Evolutionary conservation across 192 early-diverging fungal species (phyloP), one percentile per base, ranked within the genome.

Genomic region (Umbelopsis vinacea): DNA sequence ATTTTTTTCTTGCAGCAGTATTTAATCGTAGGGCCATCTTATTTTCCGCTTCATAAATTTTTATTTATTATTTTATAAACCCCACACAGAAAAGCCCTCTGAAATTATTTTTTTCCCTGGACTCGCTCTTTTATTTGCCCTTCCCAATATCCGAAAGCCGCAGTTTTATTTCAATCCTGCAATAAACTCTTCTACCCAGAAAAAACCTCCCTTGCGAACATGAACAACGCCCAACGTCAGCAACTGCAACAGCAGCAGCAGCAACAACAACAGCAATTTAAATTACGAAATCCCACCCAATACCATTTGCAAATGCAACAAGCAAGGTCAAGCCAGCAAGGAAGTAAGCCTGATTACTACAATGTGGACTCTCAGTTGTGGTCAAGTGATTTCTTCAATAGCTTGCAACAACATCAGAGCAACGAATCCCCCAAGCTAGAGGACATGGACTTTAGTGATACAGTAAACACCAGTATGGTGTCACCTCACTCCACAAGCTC

Each of bases 201-300:
- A 43, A 43, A 43, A 43, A 11, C 40, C 8, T 12, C 19, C 48
- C n/a, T 19, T 50, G 5, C 9, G 17, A 63, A 63, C 2, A 63
- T 63, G 57, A 29, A 63, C 35, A 63, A 35, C 12, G 33, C 57
- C 14, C 29, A 37, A 11, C 57, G 57, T 63, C 57, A 63, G 26
- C 57, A 63, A 46, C 66, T 46, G 23, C 45, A 40, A 43, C 66
- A 67, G n/a, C 38, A 45, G 48, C 66, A 68, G 12, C 43, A 46
- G 22, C 66, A 67, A 45, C 38, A 45, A 19, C 66, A 68, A 5
- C 43, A 46, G 19, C 46, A 46, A 24, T 50, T 71, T 12, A 76
- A 76, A 60, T 50, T 76, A 70, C 53, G 68, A 29, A 66, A 76
- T 24, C 75, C 75, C 10, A 76, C 75, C 6, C 70, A 71, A 17